Conservation (phyloP, 352 stramenopile genomes). For the Blastocystis sp. region DNA sequence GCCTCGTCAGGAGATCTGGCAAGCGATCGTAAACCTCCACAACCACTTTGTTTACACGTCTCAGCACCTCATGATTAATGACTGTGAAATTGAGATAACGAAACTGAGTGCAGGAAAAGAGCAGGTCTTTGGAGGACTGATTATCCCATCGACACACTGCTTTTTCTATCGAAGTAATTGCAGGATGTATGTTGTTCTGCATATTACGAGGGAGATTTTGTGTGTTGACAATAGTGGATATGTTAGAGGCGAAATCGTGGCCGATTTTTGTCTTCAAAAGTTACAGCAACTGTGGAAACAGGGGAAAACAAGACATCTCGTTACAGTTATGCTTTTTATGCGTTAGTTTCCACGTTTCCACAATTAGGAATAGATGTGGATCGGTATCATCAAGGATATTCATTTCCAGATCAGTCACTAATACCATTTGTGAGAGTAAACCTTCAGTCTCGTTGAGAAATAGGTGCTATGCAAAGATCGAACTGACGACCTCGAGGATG, state of each 20-base stretch:
- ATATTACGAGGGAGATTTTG: constrained; percentile 35
- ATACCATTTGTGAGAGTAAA: constrained; percentile 1
- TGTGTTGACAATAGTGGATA: constrained; percentile 10
- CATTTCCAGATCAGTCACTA: neutral
- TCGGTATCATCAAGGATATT: neutral
- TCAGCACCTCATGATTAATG: neutral
- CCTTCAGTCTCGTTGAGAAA: neutral
- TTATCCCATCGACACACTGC: neutral
- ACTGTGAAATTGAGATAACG: constrained; percentile 27
- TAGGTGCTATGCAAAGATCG: constrained; percentile 23
- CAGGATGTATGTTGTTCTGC: constrained; percentile 23
- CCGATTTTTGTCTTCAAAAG: constrained; percentile 29
- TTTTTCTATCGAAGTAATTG: constrained; percentile 36
- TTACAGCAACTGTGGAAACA: constrained; percentile 30
- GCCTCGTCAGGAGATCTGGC: constrained; percentile 36
- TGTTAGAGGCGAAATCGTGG: constrained; percentile 25
- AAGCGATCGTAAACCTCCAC: neutral
- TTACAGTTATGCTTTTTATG: constrained; percentile 25
- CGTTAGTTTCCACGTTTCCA: neutral
- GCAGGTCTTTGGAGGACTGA: neutral
- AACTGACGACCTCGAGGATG: neutral
- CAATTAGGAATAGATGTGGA: neutral
- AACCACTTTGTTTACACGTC: constrained; percentile 36
- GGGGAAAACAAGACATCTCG: constrained; percentile 27
- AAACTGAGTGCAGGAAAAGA: neutral